A percentile compares a stretch with the other conserved stretches of the same genome.
Conservation (phyloP, 495 filamentous ascomycete genomes). For the Penicillium steckii region DNA sequence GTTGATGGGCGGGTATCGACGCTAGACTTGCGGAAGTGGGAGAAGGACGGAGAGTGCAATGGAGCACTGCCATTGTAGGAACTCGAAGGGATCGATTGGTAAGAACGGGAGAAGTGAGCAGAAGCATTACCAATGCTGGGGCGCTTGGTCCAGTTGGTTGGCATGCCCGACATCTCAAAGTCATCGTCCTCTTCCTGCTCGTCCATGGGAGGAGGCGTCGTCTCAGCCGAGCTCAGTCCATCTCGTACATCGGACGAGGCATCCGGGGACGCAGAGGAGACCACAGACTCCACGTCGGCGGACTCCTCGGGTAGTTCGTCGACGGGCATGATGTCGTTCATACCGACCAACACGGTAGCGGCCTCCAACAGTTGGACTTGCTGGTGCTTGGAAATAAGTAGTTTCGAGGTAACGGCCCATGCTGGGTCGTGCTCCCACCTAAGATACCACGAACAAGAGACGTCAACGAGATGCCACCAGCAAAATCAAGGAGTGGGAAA, state of each 20-base stretch:
- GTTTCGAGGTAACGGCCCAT: slow-evolving; percentile 96
- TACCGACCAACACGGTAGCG: slow-evolving; percentile 87
- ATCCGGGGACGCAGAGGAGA: slow-evolving; percentile 77
- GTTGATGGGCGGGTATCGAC: slow-evolving; percentile 61
- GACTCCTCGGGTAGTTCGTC: slow-evolving; percentile 54
- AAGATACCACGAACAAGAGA: slow-evolving; percentile 46
- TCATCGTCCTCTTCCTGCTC: slow-evolving; percentile 45
- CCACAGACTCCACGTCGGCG: slow-evolving; percentile 69
- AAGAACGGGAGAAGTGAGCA: slow-evolving; percentile 75
- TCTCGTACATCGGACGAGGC: slow-evolving; percentile 76
- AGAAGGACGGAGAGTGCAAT: slow-evolving; percentile 47
- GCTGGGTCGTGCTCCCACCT: slow-evolving; percentile 99
- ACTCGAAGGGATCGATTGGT: slow-evolving; percentile 70
- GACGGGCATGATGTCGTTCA: slow-evolving; percentile 66
- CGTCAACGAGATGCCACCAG: slow-evolving; percentile 33
- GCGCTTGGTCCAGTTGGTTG: slow-evolving; percentile 36
- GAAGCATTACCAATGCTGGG: slow-evolving; percentile 60
- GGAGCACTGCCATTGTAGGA: slow-evolving; percentile 48
- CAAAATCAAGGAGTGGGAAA: slow-evolving; percentile 12
- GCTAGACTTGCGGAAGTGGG: slow-evolving; percentile 53
- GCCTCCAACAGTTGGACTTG: slow-evolving; percentile 97
- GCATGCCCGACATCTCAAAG: slow-evolving; percentile 39
- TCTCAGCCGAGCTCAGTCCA: slow-evolving; percentile 57
- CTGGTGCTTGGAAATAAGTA: slow-evolving; percentile 98
- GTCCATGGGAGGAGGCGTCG: slow-evolving; percentile 53